phyloP scores from a whole-genome alignment of 2,329 filamentous ascomycete genomes.

The Penicillium decumbens region DNA sequence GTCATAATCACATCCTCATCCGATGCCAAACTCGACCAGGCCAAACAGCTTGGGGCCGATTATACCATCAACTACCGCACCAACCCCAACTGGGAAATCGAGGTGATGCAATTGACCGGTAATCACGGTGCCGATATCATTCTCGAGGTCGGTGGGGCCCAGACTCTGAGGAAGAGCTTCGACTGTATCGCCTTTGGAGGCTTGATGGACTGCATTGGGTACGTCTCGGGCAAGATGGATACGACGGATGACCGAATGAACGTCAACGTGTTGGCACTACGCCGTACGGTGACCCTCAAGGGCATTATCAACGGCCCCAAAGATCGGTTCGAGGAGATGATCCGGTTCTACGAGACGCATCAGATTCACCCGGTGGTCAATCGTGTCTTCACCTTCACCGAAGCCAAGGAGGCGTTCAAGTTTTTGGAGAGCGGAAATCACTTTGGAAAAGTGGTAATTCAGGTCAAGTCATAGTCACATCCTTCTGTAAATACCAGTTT shows the following conservation, averaged over 20 bases:
- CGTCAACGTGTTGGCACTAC: constrained; percentile 54
- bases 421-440: constrained; percentile 51
- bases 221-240: constrained; percentile 53
- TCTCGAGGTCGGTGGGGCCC: constrained; percentile 50
- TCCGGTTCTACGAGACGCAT: constrained; percentile 33
- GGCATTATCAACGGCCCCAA: constrained; percentile 61
- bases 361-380: constrained; percentile 47
- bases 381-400: constrained; percentile 50
- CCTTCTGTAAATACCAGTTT: neutral
- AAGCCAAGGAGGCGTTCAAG: constrained; percentile 51
- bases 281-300: constrained; percentile 51
- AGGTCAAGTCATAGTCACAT: constrained; percentile 28
- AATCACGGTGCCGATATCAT: constrained; percentile 50
- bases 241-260: constrained; percentile 52
- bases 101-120: constrained; percentile 44
- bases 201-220: constrained; percentile 46
- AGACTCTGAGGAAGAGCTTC: constrained; percentile 49
- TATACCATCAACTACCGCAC: constrained; percentile 50
- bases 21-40: constrained; percentile 47
- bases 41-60: constrained; percentile 49
- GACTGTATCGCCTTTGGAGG: constrained; percentile 45
- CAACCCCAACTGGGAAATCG: constrained; percentile 43
- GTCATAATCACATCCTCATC: constrained; percentile 51
- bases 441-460: constrained; percentile 54
- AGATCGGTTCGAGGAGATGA: constrained; percentile 46